Percentiles rank a stretch among this genome's conserved stretches.
Evolutionary conservation across 495 filamentous ascomycete species (phyloP).

Genomic region (Aspergillus panamensis): DNA sequence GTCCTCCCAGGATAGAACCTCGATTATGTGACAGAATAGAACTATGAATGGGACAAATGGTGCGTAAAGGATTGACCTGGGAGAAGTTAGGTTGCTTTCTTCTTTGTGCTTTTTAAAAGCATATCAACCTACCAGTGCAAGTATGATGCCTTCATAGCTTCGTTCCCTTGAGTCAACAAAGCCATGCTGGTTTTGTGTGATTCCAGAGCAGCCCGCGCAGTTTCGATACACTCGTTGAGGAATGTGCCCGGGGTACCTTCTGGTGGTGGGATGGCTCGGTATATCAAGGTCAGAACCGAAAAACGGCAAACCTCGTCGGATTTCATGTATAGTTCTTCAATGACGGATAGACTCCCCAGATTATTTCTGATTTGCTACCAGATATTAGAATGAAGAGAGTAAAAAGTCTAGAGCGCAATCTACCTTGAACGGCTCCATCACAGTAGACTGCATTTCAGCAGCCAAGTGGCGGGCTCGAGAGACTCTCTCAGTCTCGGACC

Average conservation of each 20-base stretch:
- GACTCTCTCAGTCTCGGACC: slow-evolving; percentile 43
- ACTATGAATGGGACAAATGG: slow-evolving; percentile 69
- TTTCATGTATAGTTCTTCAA: slow-evolving; percentile 48
- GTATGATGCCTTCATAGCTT: slow-evolving; percentile 51
- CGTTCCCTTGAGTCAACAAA: slow-evolving; percentile 42
- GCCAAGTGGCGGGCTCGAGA: slow-evolving; percentile 33
- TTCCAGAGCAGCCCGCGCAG: slow-evolving; percentile 53
- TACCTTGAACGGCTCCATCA: slow-evolving; percentile 38
- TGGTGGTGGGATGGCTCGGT: slow-evolving; percentile 56
- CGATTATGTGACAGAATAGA: slow-evolving; percentile 65
- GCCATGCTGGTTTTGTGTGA: slow-evolving; percentile 51
- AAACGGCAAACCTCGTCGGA: slow-evolving; percentile 55
- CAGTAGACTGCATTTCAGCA: slow-evolving; percentile 28
- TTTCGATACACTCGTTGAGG: slow-evolving; percentile 56
- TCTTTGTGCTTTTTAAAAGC: not conserved
- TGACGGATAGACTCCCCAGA: slow-evolving; percentile 14
- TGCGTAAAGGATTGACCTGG: slow-evolving; percentile 60
- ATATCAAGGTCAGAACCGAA: slow-evolving; percentile 54
- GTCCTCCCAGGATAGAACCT: slow-evolving; percentile 43
- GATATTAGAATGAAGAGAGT: slow-evolving; percentile 9
- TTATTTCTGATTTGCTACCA: slow-evolving; percentile 16
- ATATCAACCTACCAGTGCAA: slow-evolving; percentile 55
- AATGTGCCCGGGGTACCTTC: slow-evolving; percentile 46
- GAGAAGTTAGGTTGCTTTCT: slow-evolving; percentile 5
- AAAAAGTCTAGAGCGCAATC: not conserved